Base-by-base conservation (phyloP, 352 stramenopile genomes). In the Ochromonadaceae sp. region DNA sequence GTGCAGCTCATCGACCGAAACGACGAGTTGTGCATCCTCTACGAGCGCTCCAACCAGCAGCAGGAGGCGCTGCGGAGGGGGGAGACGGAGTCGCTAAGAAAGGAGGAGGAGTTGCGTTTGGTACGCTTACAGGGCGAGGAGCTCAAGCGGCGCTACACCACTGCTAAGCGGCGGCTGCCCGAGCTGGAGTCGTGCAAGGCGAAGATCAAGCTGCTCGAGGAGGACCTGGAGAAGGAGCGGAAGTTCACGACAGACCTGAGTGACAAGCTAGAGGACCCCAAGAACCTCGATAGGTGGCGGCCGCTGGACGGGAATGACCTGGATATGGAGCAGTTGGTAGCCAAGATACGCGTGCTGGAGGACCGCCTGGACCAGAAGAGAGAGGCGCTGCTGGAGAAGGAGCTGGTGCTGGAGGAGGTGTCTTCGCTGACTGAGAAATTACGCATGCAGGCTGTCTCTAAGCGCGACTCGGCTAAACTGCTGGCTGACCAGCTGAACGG, bases 1-100 rank as follows among this genome's bases (percentile, higher is more conserved):
- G 85, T 95, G 30, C 81, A 94, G 70, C 77, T 95, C 41, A 94
- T 95, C 59, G 86, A 95, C 73, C 77, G 87, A 41, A 95, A 96
- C 69, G 86, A 96, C 69, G 87, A 96, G 73, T 76, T 96, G 7
- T 95, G 87, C 59, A 90, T 95, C 63, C 67, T 96, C 42, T 95
- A 95, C 68, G 88, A 95, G 65, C 91, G 93, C 68, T 44, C 53
- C 2, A 63, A 62, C 50, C 53, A 43, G 32, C 57, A 70, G 31
- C 15, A 66, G 61, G 50, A 57, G 50, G 17, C 43, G 20, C 66
- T 92, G 0, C 81, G 77, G 42, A 74, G 80, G 28, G 85, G 86
- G 38, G 82, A 92, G 62, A 68, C 87, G 5, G 81, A 74, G 3
- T 70, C 93, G 46, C 77, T 76, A 15, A 76, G 76, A 36, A 86